phyloP scores from a whole-genome alignment of 208 protist species.

The Crithidia acanthocephali region DNA sequence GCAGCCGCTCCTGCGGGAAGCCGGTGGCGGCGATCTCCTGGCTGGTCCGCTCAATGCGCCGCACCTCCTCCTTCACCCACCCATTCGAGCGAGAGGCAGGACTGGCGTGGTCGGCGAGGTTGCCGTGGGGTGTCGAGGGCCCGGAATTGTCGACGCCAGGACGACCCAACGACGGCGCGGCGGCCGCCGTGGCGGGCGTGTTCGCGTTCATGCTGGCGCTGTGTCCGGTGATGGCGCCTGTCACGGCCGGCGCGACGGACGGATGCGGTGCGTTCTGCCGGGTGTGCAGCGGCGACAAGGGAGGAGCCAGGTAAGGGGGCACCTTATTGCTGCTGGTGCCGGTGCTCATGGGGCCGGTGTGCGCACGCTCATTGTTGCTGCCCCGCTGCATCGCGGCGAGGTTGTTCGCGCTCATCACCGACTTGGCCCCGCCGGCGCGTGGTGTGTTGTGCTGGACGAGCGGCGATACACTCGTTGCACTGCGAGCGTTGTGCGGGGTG shows the following conservation, averaged over 20 bases:
- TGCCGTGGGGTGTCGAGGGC: background rate
- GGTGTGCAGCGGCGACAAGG: constrained; percentile 27
- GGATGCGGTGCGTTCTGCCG: background rate
- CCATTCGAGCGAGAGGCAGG: constrained; percentile 18
- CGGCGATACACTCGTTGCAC: constrained; percentile 2
- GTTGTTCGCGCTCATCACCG: constrained; percentile 26
- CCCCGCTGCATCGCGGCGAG: constrained; percentile 16
- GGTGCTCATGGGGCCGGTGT: constrained; percentile 10
- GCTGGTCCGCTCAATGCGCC: constrained; percentile 21
- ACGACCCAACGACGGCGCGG: background rate
- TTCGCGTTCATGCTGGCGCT: background rate
- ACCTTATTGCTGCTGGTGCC: constrained; percentile 12
- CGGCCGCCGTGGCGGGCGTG: background rate
- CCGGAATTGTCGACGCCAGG: background rate
- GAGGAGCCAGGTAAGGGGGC: constrained; percentile 26
- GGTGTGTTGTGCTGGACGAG: background rate
- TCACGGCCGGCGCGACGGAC: background rate
- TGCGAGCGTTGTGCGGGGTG: constrained; percentile 13
- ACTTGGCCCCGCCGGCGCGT: constrained; percentile 13
- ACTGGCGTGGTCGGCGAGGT: background rate
- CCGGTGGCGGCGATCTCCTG: constrained; percentile 21
- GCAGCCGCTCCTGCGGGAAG: constrained; percentile 29
- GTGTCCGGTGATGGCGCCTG: background rate
- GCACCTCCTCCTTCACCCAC: constrained; percentile 42
- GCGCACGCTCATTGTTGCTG: constrained; percentile 1